Evolutionary conservation across 139 green algal genomes (phyloP).

Genomic region (Auxenochlorella pyrenoidosa): DNA sequence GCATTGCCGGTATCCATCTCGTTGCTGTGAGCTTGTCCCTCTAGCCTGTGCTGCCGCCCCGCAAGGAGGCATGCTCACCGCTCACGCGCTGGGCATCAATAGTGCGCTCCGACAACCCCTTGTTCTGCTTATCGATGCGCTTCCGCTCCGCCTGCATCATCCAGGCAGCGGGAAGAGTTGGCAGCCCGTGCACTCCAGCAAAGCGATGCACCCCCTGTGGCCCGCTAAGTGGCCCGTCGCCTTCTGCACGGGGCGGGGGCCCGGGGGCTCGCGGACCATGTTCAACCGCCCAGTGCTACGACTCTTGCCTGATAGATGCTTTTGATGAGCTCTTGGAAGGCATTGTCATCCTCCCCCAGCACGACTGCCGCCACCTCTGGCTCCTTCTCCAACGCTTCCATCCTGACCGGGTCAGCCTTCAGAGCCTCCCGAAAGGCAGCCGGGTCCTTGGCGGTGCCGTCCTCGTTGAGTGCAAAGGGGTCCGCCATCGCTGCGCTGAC

Average conservation of each 20-base stretch:
- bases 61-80: conserved; percentile 59
- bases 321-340: conserved; percentile 80
- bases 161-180: background rate
- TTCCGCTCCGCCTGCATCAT: conserved; percentile 71
- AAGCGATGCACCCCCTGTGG: background rate
- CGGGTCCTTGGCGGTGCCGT: conserved; percentile 78
- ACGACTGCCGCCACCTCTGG: conserved; percentile 64
- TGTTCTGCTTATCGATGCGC: conserved; percentile 42
- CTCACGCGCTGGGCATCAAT: conserved; percentile 89
- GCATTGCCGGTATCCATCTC: too few species aligned
- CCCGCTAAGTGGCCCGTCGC: conserved; percentile 6
- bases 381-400: conserved; percentile 65
- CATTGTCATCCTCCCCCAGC: conserved; percentile 68
- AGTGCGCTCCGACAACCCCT: conserved; percentile 76
- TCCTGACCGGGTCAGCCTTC: conserved; percentile 55
- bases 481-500: conserved; percentile 8
- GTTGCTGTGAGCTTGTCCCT: too few species aligned
- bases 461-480: conserved; percentile 64
- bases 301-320: conserved; percentile 53
- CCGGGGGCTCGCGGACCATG: background rate
- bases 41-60: conserved; percentile 42
- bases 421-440: conserved; percentile 70
- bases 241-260: background rate
- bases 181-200: background rate
- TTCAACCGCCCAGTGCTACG: background rate